Evolutionary conservation across 805 yeast species (phyloP).

Genomic region (Candida dendrica): DNA sequence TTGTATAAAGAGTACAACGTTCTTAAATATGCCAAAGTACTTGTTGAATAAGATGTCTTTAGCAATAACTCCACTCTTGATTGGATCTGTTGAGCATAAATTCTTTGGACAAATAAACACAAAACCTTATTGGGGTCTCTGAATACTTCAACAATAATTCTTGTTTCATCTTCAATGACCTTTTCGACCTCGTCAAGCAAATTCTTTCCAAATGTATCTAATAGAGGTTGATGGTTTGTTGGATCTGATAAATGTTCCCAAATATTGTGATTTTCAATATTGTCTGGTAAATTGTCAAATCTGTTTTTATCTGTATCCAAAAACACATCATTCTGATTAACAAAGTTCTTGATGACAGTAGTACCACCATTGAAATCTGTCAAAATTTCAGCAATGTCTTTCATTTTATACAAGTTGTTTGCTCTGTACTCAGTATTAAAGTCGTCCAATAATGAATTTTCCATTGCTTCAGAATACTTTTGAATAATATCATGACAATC

Average conservation of each 20-base stretch:
- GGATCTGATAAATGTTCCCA: constrained; percentile 65
- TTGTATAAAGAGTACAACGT: constrained; percentile 62
- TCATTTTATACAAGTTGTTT: constrained; percentile 64
- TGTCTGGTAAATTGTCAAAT: constrained; percentile 17
- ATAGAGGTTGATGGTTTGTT: constrained; percentile 35
- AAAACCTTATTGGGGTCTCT: constrained; percentile 59
- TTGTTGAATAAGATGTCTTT: constrained; percentile 53
- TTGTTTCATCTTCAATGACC: constrained; percentile 64
- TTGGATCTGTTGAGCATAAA: constrained; percentile 66
- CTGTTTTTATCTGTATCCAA: constrained; percentile 26
- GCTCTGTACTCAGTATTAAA: constrained; percentile 71
- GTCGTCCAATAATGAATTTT: constrained; percentile 55
- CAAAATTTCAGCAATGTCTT: constrained; percentile 66
- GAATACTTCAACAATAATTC: constrained; percentile 68
- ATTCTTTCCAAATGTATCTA: constrained; percentile 44
- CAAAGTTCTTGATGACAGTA: constrained; percentile 74
- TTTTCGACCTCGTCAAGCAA: constrained; percentile 50
- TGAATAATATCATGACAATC: constrained; percentile 40
- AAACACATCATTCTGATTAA: constrained; percentile 72
- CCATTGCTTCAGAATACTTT: constrained; percentile 71
- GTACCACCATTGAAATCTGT: constrained; percentile 80
- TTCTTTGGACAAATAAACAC: constrained; percentile 62
- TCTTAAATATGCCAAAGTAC: constrained; percentile 69
- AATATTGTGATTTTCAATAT: constrained; percentile 34
- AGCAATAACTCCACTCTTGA: constrained; percentile 50